Evolutionary conservation across 345 rosid species (phyloP), one percentile per base, ranked within the genome.

Genomic region (Ceriops decandra): DNA sequence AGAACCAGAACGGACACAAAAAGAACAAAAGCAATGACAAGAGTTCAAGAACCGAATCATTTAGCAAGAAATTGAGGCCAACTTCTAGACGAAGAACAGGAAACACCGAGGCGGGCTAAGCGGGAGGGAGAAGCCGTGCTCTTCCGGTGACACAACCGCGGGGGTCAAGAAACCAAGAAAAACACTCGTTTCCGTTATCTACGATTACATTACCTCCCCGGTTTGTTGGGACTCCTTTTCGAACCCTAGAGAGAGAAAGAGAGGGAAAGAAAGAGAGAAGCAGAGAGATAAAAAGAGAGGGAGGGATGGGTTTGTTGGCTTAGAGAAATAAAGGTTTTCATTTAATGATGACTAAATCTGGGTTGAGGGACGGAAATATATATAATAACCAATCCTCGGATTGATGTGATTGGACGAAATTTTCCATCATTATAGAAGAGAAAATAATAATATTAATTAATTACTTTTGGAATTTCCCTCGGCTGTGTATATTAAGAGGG

Each of bases 201-300:
- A 66, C 17, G 26, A 66, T 28, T 13, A 35, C 38, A 24, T 58
- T 28, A 19, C n/a, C 47, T 6, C 16, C 11, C 51, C 20, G 5
- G 35, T 13, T 30, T 7, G 17, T 51, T 26, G 63, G 63, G 20
- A 24, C 33, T 7, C 1, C 19, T 17, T 26, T 62, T 69, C 26
- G 62, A 69, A 75, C 74, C 78, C 78, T 75, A 69, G 70, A 75
- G 62, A 16, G 58, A 65, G 71, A 42, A 26, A 67, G 60, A 33
- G 49, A 28, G 15, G 15, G 3, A 31, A 15, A 6, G 53, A 59
- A 32, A 42, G 53, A 59, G 26, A 42, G 49, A 42, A 42, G 49
- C 15, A 2, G 15, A 13, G 49, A 42, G 17, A 64, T 67, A 75
- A 62, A 28, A 63, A 65, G 76, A 42, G 13, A 73, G 38, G 27